Percentiles rank a stretch among this genome's conserved stretches.
phyloP scores from a whole-genome alignment of 2,329 filamentous ascomycete species.

The Lecanicillium sp. region DNA sequence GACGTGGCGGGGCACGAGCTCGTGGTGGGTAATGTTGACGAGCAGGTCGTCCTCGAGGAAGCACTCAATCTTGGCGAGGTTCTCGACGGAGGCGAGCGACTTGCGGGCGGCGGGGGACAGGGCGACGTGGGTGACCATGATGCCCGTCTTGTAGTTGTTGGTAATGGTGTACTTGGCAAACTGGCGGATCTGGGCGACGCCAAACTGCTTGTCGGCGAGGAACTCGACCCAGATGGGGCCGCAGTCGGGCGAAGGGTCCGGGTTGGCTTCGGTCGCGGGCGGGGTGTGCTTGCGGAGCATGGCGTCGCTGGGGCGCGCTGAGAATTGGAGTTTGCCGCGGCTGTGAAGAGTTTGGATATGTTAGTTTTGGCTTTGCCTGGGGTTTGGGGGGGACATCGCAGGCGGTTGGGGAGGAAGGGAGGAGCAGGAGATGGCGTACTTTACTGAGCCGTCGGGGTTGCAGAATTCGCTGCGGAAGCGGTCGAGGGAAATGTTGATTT shows the following conservation, averaged over 20 bases:
- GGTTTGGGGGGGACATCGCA: neutral
- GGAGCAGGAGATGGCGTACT: slow-evolving; percentile 41
- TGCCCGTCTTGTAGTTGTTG: slow-evolving; percentile 79
- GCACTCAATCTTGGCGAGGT: slow-evolving; percentile 77
- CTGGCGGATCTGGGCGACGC: slow-evolving; percentile 83
- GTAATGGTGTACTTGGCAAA: slow-evolving; percentile 78
- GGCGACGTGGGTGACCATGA: slow-evolving; percentile 77
- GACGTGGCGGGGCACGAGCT: slow-evolving; percentile 90
- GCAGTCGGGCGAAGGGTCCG: slow-evolving; percentile 64
- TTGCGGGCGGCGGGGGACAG: slow-evolving; percentile 85
- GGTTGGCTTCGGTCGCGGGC: slow-evolving; percentile 59
- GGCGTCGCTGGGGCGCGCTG: slow-evolving; percentile 70
- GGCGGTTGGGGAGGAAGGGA: slow-evolving; percentile 1
- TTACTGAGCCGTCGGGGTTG: slow-evolving; percentile 63
- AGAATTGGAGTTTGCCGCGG: slow-evolving; percentile 79
- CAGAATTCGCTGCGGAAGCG: slow-evolving; percentile 69
- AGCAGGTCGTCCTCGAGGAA: slow-evolving; percentile 94
- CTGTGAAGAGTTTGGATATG: slow-evolving; percentile 36
- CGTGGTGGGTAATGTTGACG: slow-evolving; percentile 97
- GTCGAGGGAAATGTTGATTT: slow-evolving; percentile 80
- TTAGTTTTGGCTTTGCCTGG: neutral
- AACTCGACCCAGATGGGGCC: slow-evolving; percentile 94
- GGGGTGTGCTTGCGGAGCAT: slow-evolving; percentile 84
- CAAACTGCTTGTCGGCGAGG: slow-evolving; percentile 69
- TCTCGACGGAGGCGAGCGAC: slow-evolving; percentile 69